Conservation (phyloP, 1,284 basidiomycete species). For the Trichosporon sp. region DNA sequence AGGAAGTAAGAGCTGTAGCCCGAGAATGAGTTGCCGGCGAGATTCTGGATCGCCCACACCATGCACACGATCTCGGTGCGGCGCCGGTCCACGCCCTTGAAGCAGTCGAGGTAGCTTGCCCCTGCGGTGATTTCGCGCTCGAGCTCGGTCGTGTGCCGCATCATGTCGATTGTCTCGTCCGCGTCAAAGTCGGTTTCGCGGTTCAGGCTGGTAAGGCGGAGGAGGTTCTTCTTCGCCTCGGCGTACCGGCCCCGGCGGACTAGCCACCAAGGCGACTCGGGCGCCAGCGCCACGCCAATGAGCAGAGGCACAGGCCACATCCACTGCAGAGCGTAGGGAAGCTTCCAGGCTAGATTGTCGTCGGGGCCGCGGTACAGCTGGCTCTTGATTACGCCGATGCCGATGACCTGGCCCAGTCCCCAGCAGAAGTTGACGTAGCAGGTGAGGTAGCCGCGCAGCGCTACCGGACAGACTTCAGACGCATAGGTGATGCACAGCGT, state of each 20-base stretch:
- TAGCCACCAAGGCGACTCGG: constrained; percentile 28
- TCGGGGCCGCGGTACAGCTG: constrained; percentile 26
- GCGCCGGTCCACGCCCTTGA: constrained; percentile 44
- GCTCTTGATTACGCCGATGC: constrained; percentile 42
- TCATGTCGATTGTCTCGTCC: constrained; percentile 50
- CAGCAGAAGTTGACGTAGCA: constrained; percentile 45
- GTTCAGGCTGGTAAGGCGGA: constrained; percentile 40
- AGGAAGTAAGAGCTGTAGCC: constrained; percentile 47
- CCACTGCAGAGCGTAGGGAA: constrained; percentile 41
- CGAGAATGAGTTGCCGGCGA: constrained; percentile 38
- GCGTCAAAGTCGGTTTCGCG: constrained; percentile 43
- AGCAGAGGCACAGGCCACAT: constrained; percentile 38
- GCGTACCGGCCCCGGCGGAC: constrained; percentile 37
- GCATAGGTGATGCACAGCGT: constrained; percentile 3
- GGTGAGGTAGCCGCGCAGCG: constrained; percentile 43
- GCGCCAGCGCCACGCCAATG: constrained; percentile 32
- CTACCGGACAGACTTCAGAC: constrained; percentile 41
- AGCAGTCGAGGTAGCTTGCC: constrained; percentile 50
- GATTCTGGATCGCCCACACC: constrained; percentile 42
- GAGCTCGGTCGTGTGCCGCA: constrained; percentile 39
- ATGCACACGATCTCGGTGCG: constrained; percentile 46
- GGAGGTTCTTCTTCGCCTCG: constrained; percentile 49
- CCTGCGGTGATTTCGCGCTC: constrained; percentile 35
- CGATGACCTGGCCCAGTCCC: constrained; percentile 42
- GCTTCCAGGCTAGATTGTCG: constrained; percentile 36